A percentile compares a stretch with the other conserved stretches of the same genome.
These are phyloP conservation scores for Mycocentrospora acerina DNA, from an alignment of 2,329 filamentous ascomycete genomes.

Conservation along the genomic window DNA sequence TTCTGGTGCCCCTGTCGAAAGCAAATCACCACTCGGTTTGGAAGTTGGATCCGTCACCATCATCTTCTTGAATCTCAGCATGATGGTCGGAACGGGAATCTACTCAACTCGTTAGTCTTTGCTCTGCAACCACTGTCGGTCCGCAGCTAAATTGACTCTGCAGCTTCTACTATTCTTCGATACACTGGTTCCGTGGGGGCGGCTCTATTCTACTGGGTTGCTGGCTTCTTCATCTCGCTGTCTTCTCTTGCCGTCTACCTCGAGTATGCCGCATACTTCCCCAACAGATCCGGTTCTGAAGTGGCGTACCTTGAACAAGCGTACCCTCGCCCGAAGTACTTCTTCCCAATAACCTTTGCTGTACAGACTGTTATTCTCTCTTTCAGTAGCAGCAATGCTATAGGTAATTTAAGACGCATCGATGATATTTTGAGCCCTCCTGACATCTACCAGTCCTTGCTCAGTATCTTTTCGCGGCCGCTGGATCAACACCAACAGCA, in stretches of 20 bases:
- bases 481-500: constrained; percentile 51
- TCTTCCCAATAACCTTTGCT: constrained; percentile 66
- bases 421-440: not conserved
- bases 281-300: constrained; percentile 65
- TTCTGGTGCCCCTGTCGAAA: constrained; percentile 62
- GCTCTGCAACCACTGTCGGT: not conserved
- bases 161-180: constrained; percentile 60
- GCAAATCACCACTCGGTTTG: constrained; percentile 60
- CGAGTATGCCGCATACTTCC: constrained; percentile 66
- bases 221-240: constrained; percentile 61
- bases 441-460: constrained; percentile 53
- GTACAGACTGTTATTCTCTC: constrained; percentile 65
- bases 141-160: not conserved
- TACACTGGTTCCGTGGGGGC: constrained; percentile 65
- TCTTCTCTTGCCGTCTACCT: constrained; percentile 62
- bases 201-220: constrained; percentile 63
- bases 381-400: constrained; percentile 66
- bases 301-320: constrained; percentile 70
- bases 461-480: constrained; percentile 63
- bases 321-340: constrained; percentile 63
- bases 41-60: constrained; percentile 58
- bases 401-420: constrained; percentile 42
- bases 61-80: constrained; percentile 62
- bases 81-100: constrained; percentile 66
- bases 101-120: constrained; percentile 61